Evolutionary conservation across 208 protist species (phyloP).

Genomic region (Trypanosoma mega): DNA sequence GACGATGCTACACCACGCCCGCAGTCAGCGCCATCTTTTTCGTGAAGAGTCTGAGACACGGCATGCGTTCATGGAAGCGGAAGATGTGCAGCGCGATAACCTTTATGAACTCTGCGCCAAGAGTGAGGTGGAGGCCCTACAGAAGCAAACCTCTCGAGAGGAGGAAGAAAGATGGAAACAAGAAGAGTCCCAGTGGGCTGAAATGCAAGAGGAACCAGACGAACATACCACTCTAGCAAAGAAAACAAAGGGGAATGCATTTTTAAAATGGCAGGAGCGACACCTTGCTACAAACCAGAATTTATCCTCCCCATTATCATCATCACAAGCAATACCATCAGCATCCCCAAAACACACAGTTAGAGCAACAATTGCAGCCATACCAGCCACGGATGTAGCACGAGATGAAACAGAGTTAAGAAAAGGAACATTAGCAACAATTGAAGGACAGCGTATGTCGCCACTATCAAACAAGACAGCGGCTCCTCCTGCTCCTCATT

Average conservation of each 20-base stretch:
- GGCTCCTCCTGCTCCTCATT: too few species aligned
- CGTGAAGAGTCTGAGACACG: not conserved
- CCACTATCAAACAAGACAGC: too few species aligned
- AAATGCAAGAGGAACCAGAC: not conserved
- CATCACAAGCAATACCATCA: constrained; percentile 8
- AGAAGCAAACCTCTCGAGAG: constrained; percentile 23
- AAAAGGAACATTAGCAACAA: too few species aligned
- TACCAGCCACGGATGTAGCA: too few species aligned
- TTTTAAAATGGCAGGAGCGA: constrained; percentile 18
- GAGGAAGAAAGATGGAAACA: constrained; percentile 41
- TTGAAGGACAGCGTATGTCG: too few species aligned
- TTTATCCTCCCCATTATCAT: not conserved
- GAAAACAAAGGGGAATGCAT: constrained; percentile 6
- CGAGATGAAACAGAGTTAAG: too few species aligned
- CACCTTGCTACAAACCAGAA: constrained; percentile 9
- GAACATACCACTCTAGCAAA: not conserved
- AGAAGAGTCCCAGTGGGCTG: constrained; percentile 37
- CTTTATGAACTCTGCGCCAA: constrained; percentile 29
- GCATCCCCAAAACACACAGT: too few species aligned
- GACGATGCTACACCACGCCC: not conserved
- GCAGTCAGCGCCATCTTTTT: constrained; percentile 10
- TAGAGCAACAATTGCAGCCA: too few species aligned
- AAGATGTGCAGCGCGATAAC: constrained; percentile 22
- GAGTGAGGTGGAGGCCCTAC: constrained; percentile 21
- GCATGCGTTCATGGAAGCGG: constrained; percentile 1